Conservation (phyloP, 2,329 filamentous ascomycete genomes). For the Shiraia sp. region DNA sequence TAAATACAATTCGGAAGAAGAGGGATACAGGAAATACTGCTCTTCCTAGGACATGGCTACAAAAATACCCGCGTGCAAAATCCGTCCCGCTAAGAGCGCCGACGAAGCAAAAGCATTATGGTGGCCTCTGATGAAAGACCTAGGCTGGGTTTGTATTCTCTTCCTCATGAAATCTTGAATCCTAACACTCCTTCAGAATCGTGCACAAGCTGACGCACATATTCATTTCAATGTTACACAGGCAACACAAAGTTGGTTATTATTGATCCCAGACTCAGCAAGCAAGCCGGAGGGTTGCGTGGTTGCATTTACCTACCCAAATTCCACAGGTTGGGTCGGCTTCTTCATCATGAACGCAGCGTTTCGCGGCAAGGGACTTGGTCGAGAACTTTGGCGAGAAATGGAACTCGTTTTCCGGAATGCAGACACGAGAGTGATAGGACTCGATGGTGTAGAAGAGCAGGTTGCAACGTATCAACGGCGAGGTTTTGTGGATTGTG, state of each 20-base stretch:
- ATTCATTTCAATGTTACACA: slow-evolving; percentile 36
- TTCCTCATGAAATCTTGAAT: background rate
- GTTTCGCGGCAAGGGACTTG: slow-evolving; percentile 38
- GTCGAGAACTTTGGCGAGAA: slow-evolving; percentile 34
- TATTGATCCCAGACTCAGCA: slow-evolving; percentile 29
- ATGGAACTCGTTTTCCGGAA: slow-evolving; percentile 26
- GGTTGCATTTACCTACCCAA: slow-evolving; percentile 37
- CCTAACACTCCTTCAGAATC: slow-evolving; percentile 28
- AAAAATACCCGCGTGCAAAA: slow-evolving; percentile 5
- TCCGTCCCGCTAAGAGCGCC: slow-evolving; percentile 23
- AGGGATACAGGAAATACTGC: too few species aligned
- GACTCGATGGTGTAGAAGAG: slow-evolving; percentile 44
- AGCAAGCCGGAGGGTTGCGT: slow-evolving; percentile 37
- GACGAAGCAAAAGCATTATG: slow-evolving; percentile 32
- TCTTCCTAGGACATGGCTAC: slow-evolving; percentile 2
- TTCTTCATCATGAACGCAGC: slow-evolving; percentile 41
- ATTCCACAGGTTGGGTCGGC: slow-evolving; percentile 45
- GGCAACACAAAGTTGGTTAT: slow-evolving; percentile 33
- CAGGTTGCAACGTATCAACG: slow-evolving; percentile 43
- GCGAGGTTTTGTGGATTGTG: slow-evolving; percentile 37
- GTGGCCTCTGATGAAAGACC: slow-evolving; percentile 41
- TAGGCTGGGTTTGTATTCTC: slow-evolving; percentile 35
- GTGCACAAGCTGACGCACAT: slow-evolving; percentile 33
- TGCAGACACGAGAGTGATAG: slow-evolving; percentile 26
- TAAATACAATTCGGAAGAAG: too few species aligned